Evolutionary conservation across 1,139 yeast species (phyloP).

Genomic region (Debaryomyces fabryi): DNA sequence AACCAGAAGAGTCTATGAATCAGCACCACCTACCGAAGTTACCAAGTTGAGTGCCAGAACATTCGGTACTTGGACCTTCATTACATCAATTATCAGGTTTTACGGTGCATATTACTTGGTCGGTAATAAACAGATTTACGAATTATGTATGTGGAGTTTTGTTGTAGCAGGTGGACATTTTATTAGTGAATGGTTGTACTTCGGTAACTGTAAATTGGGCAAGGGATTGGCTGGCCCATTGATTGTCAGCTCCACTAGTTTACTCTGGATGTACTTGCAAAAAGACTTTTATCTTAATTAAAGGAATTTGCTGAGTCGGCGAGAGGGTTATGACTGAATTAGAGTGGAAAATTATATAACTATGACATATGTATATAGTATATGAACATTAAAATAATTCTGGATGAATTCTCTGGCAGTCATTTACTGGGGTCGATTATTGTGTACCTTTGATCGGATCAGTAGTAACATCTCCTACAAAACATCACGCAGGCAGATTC

Average conservation of each 20-base stretch:
- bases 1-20: conserved; percentile 78
- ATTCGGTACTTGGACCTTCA: conserved; percentile 96
- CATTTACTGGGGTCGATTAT: background rate
- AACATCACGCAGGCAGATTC: background rate
- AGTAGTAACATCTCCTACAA: background rate
- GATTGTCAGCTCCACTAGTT: conserved; percentile 58
- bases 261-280: conserved; percentile 63
- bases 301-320: background rate
- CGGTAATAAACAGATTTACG: conserved; percentile 67
- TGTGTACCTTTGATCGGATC: background rate
- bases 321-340: background rate
- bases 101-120: conserved; percentile 81
- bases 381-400: background rate
- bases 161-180: conserved; percentile 84
- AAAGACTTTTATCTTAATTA: conserved; percentile 46
- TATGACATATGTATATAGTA: background rate
- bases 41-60: conserved; percentile 88
- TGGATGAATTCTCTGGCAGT: background rate
- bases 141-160: conserved; percentile 82
- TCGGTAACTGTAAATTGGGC: conserved; percentile 78
- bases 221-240: conserved; percentile 90
- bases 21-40: conserved; percentile 57
- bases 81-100: conserved; percentile 80
- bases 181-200: conserved; percentile 78
- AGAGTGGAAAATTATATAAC: background rate